Evolutionary conservation across 768 basidiomycete species (phyloP).

Genomic region (Leccinum pellstonianum): DNA sequence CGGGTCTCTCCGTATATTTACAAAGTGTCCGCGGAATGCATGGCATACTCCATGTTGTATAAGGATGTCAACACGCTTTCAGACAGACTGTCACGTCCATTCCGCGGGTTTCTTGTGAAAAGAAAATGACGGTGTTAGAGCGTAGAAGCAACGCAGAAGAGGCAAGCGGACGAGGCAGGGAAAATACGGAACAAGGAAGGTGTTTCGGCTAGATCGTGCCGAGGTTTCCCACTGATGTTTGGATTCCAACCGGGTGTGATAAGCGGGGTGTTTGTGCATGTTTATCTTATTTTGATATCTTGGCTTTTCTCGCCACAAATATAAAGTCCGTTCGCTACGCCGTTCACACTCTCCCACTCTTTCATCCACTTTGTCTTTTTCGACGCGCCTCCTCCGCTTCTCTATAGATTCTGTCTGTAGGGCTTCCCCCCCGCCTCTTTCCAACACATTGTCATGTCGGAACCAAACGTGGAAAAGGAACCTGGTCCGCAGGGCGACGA

Average conservation of each 20-base stretch:
- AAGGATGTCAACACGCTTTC: background rate
- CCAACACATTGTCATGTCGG: conserved; percentile 26
- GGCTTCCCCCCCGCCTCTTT: conserved; percentile 13
- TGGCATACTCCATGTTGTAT: background rate
- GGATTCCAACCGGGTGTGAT: conserved; percentile 24
- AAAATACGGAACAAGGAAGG: conserved; percentile 19
- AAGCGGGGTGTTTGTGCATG: conserved; percentile 27
- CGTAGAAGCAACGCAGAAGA: conserved; percentile 10
- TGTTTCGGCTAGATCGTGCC: conserved; percentile 18
- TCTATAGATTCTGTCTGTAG: conserved; percentile 32
- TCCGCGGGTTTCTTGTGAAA: background rate
- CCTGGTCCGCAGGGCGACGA: conserved; percentile 57
- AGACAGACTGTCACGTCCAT: background rate
- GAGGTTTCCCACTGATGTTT: conserved; percentile 24
- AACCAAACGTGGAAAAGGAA: conserved; percentile 60
- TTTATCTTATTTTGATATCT: conserved; percentile 28
- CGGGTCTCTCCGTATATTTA: background rate
- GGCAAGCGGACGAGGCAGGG: conserved; percentile 9
- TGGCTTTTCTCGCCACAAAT: conserved; percentile 30
- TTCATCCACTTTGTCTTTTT: conserved; percentile 21
- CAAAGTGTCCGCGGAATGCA: background rate
- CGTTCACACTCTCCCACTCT: conserved; percentile 32
- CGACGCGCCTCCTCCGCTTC: conserved; percentile 8
- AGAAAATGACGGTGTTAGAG: conserved; percentile 13
- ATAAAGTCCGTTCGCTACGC: conserved; percentile 35